phyloP scores from a whole-genome alignment of 2,329 filamentous ascomycete species.

The Tolypocladium sp. region DNA sequence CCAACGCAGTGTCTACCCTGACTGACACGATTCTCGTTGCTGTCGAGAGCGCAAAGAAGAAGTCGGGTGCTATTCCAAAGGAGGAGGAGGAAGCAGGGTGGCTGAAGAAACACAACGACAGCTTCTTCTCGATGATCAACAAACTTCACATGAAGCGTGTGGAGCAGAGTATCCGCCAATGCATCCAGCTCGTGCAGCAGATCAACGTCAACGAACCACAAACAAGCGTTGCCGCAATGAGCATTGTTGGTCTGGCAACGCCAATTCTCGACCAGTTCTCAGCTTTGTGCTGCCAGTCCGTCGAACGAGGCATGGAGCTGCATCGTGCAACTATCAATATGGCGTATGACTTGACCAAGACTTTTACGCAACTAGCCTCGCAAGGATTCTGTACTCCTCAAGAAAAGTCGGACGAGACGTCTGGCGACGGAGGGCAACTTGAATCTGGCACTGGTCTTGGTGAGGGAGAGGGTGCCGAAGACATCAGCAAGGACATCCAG shows the following conservation, averaged over 20 bases:
- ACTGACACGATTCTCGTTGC: constrained; percentile 71
- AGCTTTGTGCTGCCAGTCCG: constrained; percentile 46
- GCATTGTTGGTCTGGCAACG: constrained; percentile 24
- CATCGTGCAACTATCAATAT: constrained; percentile 67
- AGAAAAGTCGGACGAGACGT: constrained; percentile 65
- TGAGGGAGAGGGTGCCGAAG: constrained; percentile 88
- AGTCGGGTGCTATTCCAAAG: constrained; percentile 30
- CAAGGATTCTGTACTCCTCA: constrained; percentile 88
- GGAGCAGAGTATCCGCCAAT: constrained; percentile 26
- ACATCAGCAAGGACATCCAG: constrained; percentile 94
- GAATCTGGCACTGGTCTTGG: constrained; percentile 90
- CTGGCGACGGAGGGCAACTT: constrained; percentile 65
- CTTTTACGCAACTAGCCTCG: constrained; percentile 68
- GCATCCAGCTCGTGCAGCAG: constrained; percentile 25
- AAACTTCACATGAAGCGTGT: constrained; percentile 53
- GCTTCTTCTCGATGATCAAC: constrained; percentile 42
- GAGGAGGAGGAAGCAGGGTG: constrained; percentile 27
- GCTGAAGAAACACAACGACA: constrained; percentile 35
- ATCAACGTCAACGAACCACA: constrained; percentile 18
- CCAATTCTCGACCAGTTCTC: constrained; percentile 72
- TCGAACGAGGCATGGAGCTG: constrained; percentile 50
- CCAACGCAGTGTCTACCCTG: constrained; percentile 50
- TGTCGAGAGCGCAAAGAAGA: constrained; percentile 61
- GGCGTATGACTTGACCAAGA: constrained; percentile 64
- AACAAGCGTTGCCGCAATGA: constrained; percentile 18